phyloP scores from a whole-genome alignment of 1,284 basidiomycete genomes.

The Boletus semigastroideus region DNA sequence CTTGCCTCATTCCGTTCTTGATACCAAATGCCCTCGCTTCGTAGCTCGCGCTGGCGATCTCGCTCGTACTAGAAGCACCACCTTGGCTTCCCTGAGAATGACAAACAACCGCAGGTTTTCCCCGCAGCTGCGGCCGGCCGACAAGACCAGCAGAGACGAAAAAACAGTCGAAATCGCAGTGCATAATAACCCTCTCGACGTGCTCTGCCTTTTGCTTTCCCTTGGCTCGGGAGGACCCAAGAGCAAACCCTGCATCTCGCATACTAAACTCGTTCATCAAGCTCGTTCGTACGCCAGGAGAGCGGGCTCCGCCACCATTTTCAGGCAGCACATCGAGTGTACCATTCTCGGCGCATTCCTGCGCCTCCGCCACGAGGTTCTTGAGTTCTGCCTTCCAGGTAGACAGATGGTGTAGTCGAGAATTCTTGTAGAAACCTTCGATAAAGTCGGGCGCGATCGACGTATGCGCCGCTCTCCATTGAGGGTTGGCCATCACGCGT shows the following conservation, averaged over 20 bases:
- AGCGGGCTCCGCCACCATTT: constrained; percentile 3
- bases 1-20: constrained; percentile 90
- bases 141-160: constrained; percentile 91
- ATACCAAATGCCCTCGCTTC: constrained; percentile 89
- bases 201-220: constrained; percentile 53
- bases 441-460: constrained; percentile 87
- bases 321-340: constrained; percentile 10
- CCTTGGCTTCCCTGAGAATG: constrained; percentile 81
- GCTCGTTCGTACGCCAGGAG: constrained; percentile 33
- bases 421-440: constrained; percentile 88
- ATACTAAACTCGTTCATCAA: constrained; percentile 47
- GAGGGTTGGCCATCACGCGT: constrained; percentile 74
- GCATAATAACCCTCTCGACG: constrained; percentile 75
- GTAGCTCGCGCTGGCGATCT: constrained; percentile 94
- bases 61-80: constrained; percentile 78
- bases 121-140: constrained; percentile 73
- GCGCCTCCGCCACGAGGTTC: constrained; percentile 77
- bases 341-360: constrained; percentile 60
- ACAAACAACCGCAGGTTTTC: constrained; percentile 91
- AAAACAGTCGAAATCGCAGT: constrained; percentile 97
- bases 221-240: constrained; percentile 50
- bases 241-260: constrained; percentile 52
- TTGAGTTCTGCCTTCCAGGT: constrained; percentile 93
- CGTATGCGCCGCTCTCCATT: constrained; percentile 87
- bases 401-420: constrained; percentile 87